phyloP scores from a whole-genome alignment of 2,329 filamentous ascomycete species.

The Monilinia laxa region DNA sequence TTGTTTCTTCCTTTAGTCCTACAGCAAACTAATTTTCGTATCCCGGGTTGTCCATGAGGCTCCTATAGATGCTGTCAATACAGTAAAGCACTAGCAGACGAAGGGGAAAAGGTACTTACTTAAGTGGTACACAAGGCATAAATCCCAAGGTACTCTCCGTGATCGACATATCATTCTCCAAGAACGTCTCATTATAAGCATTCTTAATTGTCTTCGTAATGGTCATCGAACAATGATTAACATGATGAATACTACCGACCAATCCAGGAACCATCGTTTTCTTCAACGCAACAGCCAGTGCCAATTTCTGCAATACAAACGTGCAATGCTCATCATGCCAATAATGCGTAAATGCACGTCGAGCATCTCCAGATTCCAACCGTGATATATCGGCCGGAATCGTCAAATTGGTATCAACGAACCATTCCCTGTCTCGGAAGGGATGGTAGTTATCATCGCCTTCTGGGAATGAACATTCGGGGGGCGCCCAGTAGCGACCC shows the following conservation, averaged over 20 bases:
- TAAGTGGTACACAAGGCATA: neutral
- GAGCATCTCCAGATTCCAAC: no score
- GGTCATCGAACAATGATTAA: conserved; percentile 4
- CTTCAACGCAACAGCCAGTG: no score
- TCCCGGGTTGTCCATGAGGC: no score
- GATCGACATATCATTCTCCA: neutral
- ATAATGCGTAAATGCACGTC: no score
- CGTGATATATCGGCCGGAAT: no score
- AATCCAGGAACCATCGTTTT: conserved; percentile 2
- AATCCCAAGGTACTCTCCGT: neutral
- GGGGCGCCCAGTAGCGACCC: neutral
- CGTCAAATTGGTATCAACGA: conserved; percentile 4
- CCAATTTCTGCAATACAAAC: no score
- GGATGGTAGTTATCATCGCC: conserved; percentile 4
- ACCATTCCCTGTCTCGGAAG: conserved; percentile 9
- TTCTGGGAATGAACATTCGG: neutral
- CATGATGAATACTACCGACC: conserved; percentile 1
- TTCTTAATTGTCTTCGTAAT: neutral
- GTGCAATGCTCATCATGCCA: no score
- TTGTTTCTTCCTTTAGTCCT: no score
- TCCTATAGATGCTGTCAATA: no score
- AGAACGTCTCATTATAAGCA: neutral
- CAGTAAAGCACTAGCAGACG: no score
- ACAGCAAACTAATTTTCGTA: no score
- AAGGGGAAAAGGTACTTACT: neutral